Conservation (phyloP, 1,139 yeast genomes). For the Suhomyces bokatorum region DNA sequence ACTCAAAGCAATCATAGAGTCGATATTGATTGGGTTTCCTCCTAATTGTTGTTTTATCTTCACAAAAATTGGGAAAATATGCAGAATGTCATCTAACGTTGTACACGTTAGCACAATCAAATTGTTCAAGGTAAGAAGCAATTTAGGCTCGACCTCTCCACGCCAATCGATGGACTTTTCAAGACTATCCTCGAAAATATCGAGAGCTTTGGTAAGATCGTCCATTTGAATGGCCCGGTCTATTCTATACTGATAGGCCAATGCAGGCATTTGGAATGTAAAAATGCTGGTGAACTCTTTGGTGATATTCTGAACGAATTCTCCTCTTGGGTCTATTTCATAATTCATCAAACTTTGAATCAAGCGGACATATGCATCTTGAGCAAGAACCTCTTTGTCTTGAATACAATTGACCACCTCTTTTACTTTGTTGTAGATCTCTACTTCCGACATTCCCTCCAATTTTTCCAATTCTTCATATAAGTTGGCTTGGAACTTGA, state of each 20-base stretch:
- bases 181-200: slow-evolving; percentile 37
- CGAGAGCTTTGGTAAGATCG: slow-evolving; percentile 27
- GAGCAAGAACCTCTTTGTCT: slow-evolving; percentile 9
- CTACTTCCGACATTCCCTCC: slow-evolving; percentile 7
- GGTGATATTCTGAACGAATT: slow-evolving; percentile 18
- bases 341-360: slow-evolving; percentile 22
- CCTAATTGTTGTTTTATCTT: slow-evolving; percentile 42
- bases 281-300: slow-evolving; percentile 16
- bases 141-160: slow-evolving; percentile 30
- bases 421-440: slow-evolving; percentile 11
- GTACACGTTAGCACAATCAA: slow-evolving; percentile 29
- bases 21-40: slow-evolving; percentile 25
- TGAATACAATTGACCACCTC: background rate
- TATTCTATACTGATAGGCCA: slow-evolving; percentile 31
- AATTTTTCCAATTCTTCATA: slow-evolving; percentile 9
- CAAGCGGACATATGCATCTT: slow-evolving; percentile 19
- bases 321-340: slow-evolving; percentile 24
- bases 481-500: slow-evolving; percentile 24
- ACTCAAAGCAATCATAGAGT: slow-evolving; percentile 51
- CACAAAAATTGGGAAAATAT: slow-evolving; percentile 35
- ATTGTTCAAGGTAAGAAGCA: slow-evolving; percentile 34
- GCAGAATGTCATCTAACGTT: slow-evolving; percentile 22
- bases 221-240: slow-evolving; percentile 29
- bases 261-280: slow-evolving; percentile 23
- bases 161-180: slow-evolving; percentile 32